Evolutionary conservation across 192 early-diverging fungal genomes (phyloP), one percentile per base, ranked within the genome.

Genomic region (Backusella parvicylindrica): DNA sequence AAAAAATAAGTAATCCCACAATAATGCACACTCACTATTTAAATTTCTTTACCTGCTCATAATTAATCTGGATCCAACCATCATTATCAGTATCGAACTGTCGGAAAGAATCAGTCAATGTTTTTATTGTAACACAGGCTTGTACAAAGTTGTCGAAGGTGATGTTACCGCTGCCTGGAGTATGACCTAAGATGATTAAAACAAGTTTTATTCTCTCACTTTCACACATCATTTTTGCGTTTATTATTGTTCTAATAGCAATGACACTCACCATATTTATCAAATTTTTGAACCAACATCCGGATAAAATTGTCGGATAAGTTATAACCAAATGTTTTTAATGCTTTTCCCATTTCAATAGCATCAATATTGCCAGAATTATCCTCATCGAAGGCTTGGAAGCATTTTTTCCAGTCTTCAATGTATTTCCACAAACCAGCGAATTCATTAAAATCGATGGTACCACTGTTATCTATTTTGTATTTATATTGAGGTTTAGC

Each of bases 61-160:
- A 93, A 77, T 84, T 90, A 73, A 95, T 90, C 60, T 90, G 86
- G 71, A 92, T 91, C 87, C 89, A 93, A 31, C 93, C 93, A 77
- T 92, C 89, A 71, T 87, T 83, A 70, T 95, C 90, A 15, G 89
- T 87, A 78, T 95, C 92, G 69, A 89, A 86, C 37, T 86, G 79
- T 78, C 89, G 83, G 85, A 95, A 95, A 15, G 92, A 82, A 36
- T 93, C 92, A 16, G 92, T 93, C 77, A 93, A 81, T 32, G 87
- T 88, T 81, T 90, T 91, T 77, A 93, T 86, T 71, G 91, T 93
- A 32, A 93, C 92, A 65, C 91, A 92, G 33, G 88, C 82, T 75
- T 92, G 90, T 43, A 95, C 92, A 85, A 95, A 95, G 75, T 92
- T 92, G 75, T 95, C 93, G 77, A 95, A 95, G n/a, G 91, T 92